These are phyloP conservation scores for Lachancea lanzarotensis DNA, from an alignment of 805 yeast species.

Conservation along the genomic window DNA sequence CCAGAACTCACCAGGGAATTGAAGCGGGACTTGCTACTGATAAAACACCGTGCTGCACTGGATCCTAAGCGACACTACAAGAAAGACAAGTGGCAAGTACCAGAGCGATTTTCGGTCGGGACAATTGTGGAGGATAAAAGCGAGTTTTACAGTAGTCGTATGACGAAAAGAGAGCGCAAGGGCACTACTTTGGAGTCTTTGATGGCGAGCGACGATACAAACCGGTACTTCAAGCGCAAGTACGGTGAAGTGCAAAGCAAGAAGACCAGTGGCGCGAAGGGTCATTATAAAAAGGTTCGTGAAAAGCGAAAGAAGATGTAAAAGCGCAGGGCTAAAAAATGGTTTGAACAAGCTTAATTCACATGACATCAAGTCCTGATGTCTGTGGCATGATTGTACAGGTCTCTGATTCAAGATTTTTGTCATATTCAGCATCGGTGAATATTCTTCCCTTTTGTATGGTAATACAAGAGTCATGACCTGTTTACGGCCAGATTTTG, in stretches of 20 bases:
- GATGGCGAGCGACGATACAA: constrained; percentile 61
- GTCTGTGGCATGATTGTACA: no score
- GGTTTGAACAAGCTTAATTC: not conserved
- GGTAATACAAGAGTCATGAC: no score
- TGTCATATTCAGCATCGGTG: no score
- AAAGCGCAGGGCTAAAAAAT: not conserved
- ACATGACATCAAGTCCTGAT: no score
- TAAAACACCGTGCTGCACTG: constrained; percentile 81
- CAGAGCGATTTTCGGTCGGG: constrained; percentile 82
- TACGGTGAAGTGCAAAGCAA: constrained; percentile 70
- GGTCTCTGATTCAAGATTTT: no score
- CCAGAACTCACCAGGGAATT: constrained; percentile 52
- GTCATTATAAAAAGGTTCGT: constrained; percentile 55
- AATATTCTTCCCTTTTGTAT: no score
- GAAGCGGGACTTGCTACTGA: constrained; percentile 68
- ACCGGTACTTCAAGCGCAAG: constrained; percentile 76
- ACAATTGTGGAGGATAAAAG: constrained; percentile 77
- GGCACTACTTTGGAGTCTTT: constrained; percentile 76
- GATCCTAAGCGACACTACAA: constrained; percentile 96
- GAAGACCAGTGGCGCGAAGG: constrained; percentile 58
- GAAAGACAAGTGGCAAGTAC: constrained; percentile 70
- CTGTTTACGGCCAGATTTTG: no score
- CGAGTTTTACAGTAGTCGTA: constrained; percentile 57
- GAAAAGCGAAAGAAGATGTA: constrained; percentile 43
- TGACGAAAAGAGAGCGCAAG: constrained; percentile 68